phyloP scores from a whole-genome alignment of 805 yeast genomes.

The Hyphopichia homilentoma region DNA sequence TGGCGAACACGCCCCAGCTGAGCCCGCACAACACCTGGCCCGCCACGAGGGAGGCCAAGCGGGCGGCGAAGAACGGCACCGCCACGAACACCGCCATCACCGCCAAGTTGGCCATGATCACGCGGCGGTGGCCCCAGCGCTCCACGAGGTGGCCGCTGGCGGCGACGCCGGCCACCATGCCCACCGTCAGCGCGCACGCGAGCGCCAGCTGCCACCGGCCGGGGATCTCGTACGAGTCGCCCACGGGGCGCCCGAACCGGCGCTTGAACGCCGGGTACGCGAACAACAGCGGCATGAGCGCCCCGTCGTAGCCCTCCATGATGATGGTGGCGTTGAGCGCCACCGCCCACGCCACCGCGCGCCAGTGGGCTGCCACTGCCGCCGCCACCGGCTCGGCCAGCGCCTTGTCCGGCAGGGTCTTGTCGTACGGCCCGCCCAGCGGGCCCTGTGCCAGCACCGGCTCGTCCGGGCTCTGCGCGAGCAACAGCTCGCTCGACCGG shows the following conservation, averaged over 20 bases:
- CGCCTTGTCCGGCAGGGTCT: too few species aligned
- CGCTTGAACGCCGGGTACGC: constrained; percentile 31
- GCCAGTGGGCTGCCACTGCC: too few species aligned
- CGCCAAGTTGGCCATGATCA: constrained; percentile 24
- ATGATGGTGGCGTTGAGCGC: constrained; percentile 38
- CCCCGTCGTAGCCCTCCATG: constrained; percentile 42
- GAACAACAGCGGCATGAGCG: constrained; percentile 35
- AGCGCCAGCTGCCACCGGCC: constrained; percentile 45
- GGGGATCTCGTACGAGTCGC: constrained; percentile 27
- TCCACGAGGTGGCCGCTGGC: constrained; percentile 24
- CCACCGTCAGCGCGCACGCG: constrained; percentile 14
- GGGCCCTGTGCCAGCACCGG: too few species aligned
- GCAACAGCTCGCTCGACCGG: too few species aligned
- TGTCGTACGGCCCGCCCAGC: too few species aligned
- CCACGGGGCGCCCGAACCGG: constrained; percentile 27
- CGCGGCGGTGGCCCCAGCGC: constrained; percentile 32
- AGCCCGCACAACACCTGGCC: constrained; percentile 45
- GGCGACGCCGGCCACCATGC: constrained; percentile 29
- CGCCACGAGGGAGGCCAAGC: constrained; percentile 31
- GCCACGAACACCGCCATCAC: constrained; percentile 39
- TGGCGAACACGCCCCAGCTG: constrained; percentile 55
- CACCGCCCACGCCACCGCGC: constrained; percentile 42
- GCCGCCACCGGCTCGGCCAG: too few species aligned
- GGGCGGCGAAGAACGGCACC: constrained; percentile 44
- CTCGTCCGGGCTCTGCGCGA: too few species aligned